Base-by-base conservation (phyloP, 345 rosid species). In the Pugionium cornutum region DNA sequence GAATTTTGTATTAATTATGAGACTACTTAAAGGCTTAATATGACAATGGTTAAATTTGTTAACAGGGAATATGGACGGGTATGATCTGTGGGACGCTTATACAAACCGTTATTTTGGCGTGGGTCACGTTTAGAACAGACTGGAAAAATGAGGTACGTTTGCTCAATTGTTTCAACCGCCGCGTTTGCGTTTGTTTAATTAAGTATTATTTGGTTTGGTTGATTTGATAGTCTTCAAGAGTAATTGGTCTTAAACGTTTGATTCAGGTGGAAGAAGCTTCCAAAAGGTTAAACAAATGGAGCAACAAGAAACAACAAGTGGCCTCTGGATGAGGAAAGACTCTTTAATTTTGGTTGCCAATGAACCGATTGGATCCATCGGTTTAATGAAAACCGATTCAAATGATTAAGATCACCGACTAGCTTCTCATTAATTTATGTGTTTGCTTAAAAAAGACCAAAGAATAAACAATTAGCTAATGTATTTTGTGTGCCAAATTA, bases 11-110 rank as follows among this genome's bases (percentile, higher is more conserved):
- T n/a, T 40, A 4, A 10, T 36, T 10, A 45, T 53, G 4, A 26
- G 7, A 36, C 26, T 11, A 53, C 4, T 1, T 30, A 26, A 50
- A 51, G 31, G 3, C 6, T 60, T 34, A 41, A 4, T 31, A 28
- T 56, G 11, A 4, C 4, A 18, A 18, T 39, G 10, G 51, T 32
- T 47, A 33, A 56, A 60, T 39, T 27, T 53, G 9, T 33, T 59
- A 63, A 31, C 35, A 88, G 96, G 92, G 96, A 9, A 80, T 86
- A 70, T 88, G 92, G 89, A 46, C 76, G 1, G 96, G 96, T 5
- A 84, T 84, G 96, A 77, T 88, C 0, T 78, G 81, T 31, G 96
- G 96, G 47, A 84, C 89, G 0, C 0, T 61, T 25, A 74, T 84
- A 77, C 92, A 86, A 68, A 84, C 96, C 31, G 11, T 80, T 30